Base-by-base conservation (phyloP, 2,329 filamentous ascomycete genomes). In the Penicillium sp. region DNA sequence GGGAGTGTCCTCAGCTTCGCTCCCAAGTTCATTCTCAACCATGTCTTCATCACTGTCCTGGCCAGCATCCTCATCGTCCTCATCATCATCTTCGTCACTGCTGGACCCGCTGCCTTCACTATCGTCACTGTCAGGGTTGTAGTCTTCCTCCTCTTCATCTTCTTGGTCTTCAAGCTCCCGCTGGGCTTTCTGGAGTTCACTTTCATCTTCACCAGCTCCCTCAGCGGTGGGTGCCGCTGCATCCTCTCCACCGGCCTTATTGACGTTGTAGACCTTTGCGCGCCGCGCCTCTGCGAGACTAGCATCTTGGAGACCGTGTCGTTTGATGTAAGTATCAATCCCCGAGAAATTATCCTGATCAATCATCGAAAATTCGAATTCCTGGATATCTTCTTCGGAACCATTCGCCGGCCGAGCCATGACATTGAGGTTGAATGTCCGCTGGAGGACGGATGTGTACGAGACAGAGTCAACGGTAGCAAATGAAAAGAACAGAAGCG, bases 391-490 rank as follows among this genome's bases (percentile, higher is more conserved):
- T n/a, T 70, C 70, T n/a, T 69, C 71, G 19, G 67, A 64, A 4
- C 66, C 66, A 12, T 62, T 64, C 21, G 66, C 57, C 1, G 73
- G 67, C 31, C 78, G 78, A 42, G 77, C 76, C 29, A 77, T 68
- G 56, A 88, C 80, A 64, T 85, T 84, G 35, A 88, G 79, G 65
- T 88, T 88, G 76, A 88, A 88, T 0, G 86, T 88, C 35, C 85
- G 82, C 64, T 86, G 84, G 7, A 88, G 76, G 19, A 88, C 83
- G 41, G 82, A 84, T 4, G 85, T 87, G 73, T 87, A 88, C 40
- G 82, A 85, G 46, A 87, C 81, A 23, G 81, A 82, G 51, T 83
- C 82, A 57, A 88, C 79, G 37, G 78, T 76, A 48, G 81, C 79
- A 59, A 88, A 86, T 9, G 84, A 79, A 67, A 87, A 86, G 74